Conservation (phyloP, 139 green algal genomes). For the Chlamydomonas incerta region DNA sequence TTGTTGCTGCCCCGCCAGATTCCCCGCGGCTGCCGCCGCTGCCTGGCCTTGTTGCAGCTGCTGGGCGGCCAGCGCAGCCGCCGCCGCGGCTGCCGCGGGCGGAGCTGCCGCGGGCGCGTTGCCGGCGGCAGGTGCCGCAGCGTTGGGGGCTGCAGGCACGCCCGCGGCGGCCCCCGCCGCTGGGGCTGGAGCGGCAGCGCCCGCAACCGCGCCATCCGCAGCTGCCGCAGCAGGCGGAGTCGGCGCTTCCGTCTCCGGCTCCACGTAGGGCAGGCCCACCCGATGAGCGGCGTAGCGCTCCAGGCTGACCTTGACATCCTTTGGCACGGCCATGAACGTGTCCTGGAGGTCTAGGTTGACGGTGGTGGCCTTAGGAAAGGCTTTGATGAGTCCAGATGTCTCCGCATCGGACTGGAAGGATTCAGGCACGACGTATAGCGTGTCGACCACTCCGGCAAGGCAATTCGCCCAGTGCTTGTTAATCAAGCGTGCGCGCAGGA, state of each 20-base stretch:
- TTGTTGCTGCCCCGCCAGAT: neutral
- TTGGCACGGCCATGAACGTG: constrained; percentile 25
- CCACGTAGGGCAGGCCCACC: neutral
- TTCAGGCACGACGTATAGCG: constrained; percentile 37
- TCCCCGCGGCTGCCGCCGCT: neutral
- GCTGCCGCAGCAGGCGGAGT: neutral
- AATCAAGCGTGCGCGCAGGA: neutral
- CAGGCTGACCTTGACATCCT: constrained; percentile 34
- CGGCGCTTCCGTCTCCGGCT: neutral
- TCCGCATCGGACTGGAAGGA: neutral
- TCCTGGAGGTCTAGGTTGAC: constrained; percentile 38
- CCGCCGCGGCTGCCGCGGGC: neutral
- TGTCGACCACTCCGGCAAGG: constrained; percentile 21
- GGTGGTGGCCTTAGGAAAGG: constrained; percentile 31
- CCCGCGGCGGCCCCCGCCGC: neutral
- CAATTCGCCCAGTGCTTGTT: constrained; percentile 23
- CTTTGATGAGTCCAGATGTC: neutral
- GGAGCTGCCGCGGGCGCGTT: neutral
- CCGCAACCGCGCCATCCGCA: neutral
- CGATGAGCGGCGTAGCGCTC: constrained; percentile 7
- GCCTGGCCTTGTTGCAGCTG: neutral
- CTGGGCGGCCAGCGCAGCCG: neutral
- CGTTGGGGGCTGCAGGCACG: neutral
- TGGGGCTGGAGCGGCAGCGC: neutral
- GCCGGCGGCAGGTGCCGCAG: neutral